phyloP scores from a whole-genome alignment of 257 asterid species.

The Fraxinus cuspidata region DNA sequence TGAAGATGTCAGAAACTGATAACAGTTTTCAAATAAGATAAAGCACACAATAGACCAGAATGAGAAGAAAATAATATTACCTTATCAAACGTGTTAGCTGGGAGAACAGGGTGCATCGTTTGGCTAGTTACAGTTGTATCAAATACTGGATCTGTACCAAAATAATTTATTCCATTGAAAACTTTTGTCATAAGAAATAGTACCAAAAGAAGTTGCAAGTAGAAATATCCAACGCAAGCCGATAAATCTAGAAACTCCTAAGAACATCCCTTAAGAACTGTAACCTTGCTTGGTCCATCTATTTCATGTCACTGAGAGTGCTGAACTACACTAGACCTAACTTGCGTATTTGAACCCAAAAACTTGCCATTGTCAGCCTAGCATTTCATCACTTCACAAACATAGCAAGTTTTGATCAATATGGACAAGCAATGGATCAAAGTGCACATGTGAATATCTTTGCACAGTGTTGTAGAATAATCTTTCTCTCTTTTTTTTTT shows the following conservation, averaged over 20 bases:
- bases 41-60: background rate
- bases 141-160: slow-evolving; percentile 47
- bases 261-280: background rate
- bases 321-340: no score
- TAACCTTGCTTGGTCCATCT: background rate
- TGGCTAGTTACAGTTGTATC: slow-evolving; percentile 49
- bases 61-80: slow-evolving; percentile 32
- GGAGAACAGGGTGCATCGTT: slow-evolving; percentile 42
- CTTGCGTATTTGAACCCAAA: no score
- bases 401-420: no score
- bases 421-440: background rate
- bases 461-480: background rate
- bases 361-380: no score
- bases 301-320: no score
- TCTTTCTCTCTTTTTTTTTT: no score
- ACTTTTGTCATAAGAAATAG: slow-evolving; percentile 1
- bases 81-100: slow-evolving; percentile 41
- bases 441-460: background rate
- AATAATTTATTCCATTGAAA: slow-evolving; percentile 28
- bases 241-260: background rate
- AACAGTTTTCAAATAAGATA: slow-evolving; percentile 11
- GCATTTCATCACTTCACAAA: no score
- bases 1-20: slow-evolving; percentile 16
- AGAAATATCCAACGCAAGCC: background rate
- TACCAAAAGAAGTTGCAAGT: background rate